Conservation (phyloP, 2,329 filamentous ascomycete genomes). For the Epichloe coenophiala region DNA sequence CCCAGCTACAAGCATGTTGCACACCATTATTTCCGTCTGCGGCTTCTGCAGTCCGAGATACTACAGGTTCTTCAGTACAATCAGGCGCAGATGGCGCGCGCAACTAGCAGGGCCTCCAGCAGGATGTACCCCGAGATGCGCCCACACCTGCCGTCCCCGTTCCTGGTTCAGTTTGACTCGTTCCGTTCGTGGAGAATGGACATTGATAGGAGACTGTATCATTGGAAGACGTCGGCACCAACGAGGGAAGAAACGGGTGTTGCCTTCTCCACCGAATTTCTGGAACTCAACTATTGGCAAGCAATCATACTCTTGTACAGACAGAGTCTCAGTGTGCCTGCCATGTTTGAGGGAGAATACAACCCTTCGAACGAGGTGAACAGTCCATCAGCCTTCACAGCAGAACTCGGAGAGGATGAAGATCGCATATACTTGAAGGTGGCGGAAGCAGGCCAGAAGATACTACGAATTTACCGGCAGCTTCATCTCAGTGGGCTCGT, state of each 20-base stretch:
- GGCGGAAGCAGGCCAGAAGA: slow-evolving; percentile 86
- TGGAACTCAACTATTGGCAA: slow-evolving; percentile 96
- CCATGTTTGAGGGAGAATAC: slow-evolving; percentile 70
- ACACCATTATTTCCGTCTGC: slow-evolving; percentile 81
- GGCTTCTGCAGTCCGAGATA: slow-evolving; percentile 86
- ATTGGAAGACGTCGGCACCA: slow-evolving; percentile 79
- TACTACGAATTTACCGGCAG: slow-evolving; percentile 79
- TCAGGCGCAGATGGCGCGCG: slow-evolving; percentile 67
- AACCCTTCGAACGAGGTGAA: slow-evolving; percentile 51
- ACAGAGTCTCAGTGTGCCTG: slow-evolving; percentile 76
- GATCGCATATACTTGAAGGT: slow-evolving; percentile 89
- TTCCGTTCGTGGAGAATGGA: slow-evolving; percentile 83
- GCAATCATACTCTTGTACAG: slow-evolving; percentile 91
- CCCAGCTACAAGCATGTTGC: slow-evolving; percentile 85
- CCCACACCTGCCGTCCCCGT: slow-evolving; percentile 68
- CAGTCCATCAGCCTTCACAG: slow-evolving; percentile 45
- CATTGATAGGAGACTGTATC: slow-evolving; percentile 67
- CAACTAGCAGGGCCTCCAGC: slow-evolving; percentile 49
- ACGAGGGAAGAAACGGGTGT: slow-evolving; percentile 70
- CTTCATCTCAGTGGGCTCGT: slow-evolving; percentile 78
- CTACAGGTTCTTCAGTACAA: slow-evolving; percentile 87
- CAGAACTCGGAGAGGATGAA: slow-evolving; percentile 65
- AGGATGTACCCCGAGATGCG: slow-evolving; percentile 60
- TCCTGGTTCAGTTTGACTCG: slow-evolving; percentile 68
- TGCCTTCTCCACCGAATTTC: slow-evolving; percentile 74